Evolutionary conservation across 139 green algal species (phyloP), one percentile per base, ranked within the genome.

Genomic region (Spirogloea muscicola): DNA sequence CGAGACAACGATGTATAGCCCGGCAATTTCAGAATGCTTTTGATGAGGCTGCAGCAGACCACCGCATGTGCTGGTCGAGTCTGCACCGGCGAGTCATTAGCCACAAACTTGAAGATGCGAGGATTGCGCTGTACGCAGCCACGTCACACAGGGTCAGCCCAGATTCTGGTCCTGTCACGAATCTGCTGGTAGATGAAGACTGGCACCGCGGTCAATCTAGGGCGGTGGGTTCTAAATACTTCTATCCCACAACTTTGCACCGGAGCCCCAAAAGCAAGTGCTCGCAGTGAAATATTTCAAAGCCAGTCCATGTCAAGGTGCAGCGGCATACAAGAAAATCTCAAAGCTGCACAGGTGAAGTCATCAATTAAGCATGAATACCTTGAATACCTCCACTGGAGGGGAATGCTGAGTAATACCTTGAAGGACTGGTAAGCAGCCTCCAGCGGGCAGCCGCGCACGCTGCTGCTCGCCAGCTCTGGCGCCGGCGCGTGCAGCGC

Each of bases 71-170:
- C n/a, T n/a, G n/a, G n/a, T n/a, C n/a, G n/a, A n/a, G n/a, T n/a
- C n/a, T n/a, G n/a, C n/a, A n/a, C n/a, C 52, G 65, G 65, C 5
- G n/a, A 21, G 38, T 58, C 65, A 27, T 58, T 46, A 21, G 65
- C 40, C 44, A 74, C 65, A 37, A 74, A 74, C 18, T 66, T 7
- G 44, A 74, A 74, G 4, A 74, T 43, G 27, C 13, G 18, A 25
- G 49, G 38, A 34, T 39, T 66, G 18, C 39, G 25, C 65, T 74
- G 64, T n/a, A 38, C 40, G 46, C 18, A 7, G 38, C 7, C 7
- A 31, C 52, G 31, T 21, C 46, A n/a, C 46, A 21, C 46, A 55
- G n/a, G 46, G 46, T 55, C n/a, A 55, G n/a, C 21, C 21, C 21
- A n/a, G 21, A n/a, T 55, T 31, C 21, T 21, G n/a, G 21, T 55